Evolutionary conservation across 352 stramenopile species (phyloP).

Genomic region (Blastocystis sp.): DNA sequence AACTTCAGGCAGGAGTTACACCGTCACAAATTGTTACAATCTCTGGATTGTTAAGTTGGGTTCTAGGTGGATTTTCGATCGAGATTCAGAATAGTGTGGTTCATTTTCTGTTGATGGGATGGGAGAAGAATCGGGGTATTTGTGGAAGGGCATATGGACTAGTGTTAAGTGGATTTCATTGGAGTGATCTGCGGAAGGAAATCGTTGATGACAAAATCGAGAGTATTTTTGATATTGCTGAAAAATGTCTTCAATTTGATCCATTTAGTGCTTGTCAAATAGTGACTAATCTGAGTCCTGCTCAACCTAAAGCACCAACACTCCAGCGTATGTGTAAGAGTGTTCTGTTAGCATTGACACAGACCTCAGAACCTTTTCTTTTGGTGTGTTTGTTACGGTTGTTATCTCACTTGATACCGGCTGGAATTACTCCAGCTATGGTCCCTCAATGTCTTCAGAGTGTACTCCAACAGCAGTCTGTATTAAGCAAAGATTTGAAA

Average conservation of each 20-base stretch:
- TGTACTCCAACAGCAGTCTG: neutral
- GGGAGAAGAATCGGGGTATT: neutral
- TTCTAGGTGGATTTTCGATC: neutral
- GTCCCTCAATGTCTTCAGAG: neutral
- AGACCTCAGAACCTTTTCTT: neutral
- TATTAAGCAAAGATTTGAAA: neutral
- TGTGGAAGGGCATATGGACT: neutral
- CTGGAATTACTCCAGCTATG: neutral
- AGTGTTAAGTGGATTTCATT: neutral
- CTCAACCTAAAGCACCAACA: no score
- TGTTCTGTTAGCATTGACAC: neutral
- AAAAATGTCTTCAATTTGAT: neutral
- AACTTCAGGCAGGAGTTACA: neutral
- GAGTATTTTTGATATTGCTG: neutral
- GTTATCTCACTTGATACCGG: neutral
- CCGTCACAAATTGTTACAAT: neutral
- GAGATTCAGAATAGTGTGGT: constrained; percentile 15
- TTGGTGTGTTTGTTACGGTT: neutral
- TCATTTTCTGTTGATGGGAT: neutral
- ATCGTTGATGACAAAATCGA: neutral
- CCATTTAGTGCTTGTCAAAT: no score
- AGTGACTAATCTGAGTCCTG: no score
- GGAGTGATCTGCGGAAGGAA: neutral
- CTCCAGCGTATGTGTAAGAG: neutral
- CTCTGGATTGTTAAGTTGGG: neutral